These are phyloP conservation scores for Pistacia integerrima DNA, from an alignment of 345 rosid genomes.

Conservation along the genomic window DNA sequence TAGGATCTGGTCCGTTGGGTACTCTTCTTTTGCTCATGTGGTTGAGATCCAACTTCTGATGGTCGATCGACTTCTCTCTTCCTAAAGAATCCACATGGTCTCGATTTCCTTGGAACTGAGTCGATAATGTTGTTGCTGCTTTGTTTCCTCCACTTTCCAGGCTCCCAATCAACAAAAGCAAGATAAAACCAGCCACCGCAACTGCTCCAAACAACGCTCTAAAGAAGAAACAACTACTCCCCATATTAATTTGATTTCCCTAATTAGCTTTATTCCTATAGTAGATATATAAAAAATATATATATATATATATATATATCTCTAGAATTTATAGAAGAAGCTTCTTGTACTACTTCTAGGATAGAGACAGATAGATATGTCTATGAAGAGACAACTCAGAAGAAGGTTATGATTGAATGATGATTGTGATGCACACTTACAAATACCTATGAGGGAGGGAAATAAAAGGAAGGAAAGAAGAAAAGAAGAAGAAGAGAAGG, in stretches of 20 bases:
- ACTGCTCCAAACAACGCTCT: constrained; percentile 29
- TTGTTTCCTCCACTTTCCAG: constrained; percentile 27
- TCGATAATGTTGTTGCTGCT: not conserved
- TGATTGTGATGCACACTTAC: constrained; percentile 14
- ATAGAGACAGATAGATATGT: not conserved
- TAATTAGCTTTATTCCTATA: not conserved
- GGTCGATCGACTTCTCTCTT: constrained; percentile 29
- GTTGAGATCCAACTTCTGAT: constrained; percentile 46
- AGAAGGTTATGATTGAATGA: constrained; percentile 20
- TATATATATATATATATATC: not conserved
- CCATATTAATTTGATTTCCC: constrained; percentile 8
- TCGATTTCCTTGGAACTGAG: not conserved
- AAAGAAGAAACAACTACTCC: constrained; percentile 12
- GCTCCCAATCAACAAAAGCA: constrained; percentile 37
- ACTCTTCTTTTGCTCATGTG: constrained; percentile 80
- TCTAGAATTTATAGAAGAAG: not conserved
- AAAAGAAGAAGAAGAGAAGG: constrained; percentile 6
- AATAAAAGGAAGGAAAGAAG: not conserved
- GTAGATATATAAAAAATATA: not conserved
- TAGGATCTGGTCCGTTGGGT: constrained; percentile 96
- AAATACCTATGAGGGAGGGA: not conserved
- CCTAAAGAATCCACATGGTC: constrained; percentile 21
- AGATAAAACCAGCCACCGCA: constrained; percentile 31
- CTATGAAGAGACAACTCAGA: constrained; percentile 18
- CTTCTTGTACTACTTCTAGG: constrained; percentile 16